Evolutionary conservation across 192 early-diverging fungal genomes (phyloP).

Genomic region (Mortierella claussenii): DNA sequence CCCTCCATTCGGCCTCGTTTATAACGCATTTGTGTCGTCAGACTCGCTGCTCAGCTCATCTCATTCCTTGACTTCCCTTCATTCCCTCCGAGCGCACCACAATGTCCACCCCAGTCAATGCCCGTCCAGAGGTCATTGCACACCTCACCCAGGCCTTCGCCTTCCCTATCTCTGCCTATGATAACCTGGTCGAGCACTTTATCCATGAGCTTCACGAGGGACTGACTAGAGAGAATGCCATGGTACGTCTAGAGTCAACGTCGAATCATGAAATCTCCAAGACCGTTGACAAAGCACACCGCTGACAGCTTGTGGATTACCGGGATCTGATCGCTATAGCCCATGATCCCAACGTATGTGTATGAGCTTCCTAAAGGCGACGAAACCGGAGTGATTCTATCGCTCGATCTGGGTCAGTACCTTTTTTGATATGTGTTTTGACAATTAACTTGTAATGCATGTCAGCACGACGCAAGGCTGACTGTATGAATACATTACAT

Average conservation of each 20-base stretch:
- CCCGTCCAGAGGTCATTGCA: conserved; percentile 16
- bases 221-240: conserved; percentile 10
- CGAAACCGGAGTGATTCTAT: conserved; percentile 85
- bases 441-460: no score
- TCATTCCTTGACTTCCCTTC: background rate
- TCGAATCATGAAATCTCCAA: no score
- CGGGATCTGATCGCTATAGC: no score
- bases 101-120: conserved; percentile 7
- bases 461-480: no score
- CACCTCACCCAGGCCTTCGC: conserved; percentile 33
- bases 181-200: conserved; percentile 38
- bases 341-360: conserved; percentile 94
- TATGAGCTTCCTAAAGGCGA: conserved; percentile 79
- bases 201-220: conserved; percentile 36
- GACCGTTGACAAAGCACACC: no score
- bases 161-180: conserved; percentile 41
- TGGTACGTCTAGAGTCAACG: no score
- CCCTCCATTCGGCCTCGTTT: no score
- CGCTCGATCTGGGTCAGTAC: conserved; percentile 82
- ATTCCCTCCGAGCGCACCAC: background rate
- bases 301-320: no score
- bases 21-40: no score
- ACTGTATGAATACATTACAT: no score
- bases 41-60: no score
- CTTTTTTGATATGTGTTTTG: no score